phyloP scores from a whole-genome alignment of 1,139 yeast genomes.

The Lodderomyces beijingensis region DNA sequence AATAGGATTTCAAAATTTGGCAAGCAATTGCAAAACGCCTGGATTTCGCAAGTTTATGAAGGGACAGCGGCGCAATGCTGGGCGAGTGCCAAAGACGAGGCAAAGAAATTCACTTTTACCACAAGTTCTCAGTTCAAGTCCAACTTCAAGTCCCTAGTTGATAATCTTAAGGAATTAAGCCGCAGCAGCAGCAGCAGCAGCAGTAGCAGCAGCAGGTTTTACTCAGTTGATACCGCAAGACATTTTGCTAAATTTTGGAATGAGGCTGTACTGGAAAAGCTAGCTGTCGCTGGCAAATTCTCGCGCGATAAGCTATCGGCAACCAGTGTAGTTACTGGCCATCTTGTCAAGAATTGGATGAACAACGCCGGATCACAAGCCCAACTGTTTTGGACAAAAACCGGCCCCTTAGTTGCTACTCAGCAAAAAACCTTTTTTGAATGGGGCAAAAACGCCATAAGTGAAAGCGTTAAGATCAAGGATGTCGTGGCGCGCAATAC shows the following conservation, averaged over 20 bases:
- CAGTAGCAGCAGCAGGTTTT: too few species aligned
- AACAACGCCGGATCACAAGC: neutral
- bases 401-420: neutral
- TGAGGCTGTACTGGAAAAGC: neutral
- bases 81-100: neutral
- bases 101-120: neutral
- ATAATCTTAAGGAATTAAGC: too few species aligned
- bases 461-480: neutral
- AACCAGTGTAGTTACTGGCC: too few species aligned
- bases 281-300: neutral
- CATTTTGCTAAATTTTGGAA: neutral
- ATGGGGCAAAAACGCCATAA: too few species aligned
- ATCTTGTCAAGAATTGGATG: too few species aligned
- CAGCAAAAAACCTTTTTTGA: neutral
- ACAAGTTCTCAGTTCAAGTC: neutral
- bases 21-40: slow-evolving; percentile 2
- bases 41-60: neutral
- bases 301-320: too few species aligned
- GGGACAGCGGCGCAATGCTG: neutral
- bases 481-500: too few species aligned
- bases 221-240: neutral
- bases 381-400: neutral
- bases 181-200: too few species aligned
- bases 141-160: neutral
- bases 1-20: slow-evolving; percentile 7